Base-by-base conservation (phyloP, 2,329 filamentous ascomycete species). In the Fusarium clavum region DNA sequence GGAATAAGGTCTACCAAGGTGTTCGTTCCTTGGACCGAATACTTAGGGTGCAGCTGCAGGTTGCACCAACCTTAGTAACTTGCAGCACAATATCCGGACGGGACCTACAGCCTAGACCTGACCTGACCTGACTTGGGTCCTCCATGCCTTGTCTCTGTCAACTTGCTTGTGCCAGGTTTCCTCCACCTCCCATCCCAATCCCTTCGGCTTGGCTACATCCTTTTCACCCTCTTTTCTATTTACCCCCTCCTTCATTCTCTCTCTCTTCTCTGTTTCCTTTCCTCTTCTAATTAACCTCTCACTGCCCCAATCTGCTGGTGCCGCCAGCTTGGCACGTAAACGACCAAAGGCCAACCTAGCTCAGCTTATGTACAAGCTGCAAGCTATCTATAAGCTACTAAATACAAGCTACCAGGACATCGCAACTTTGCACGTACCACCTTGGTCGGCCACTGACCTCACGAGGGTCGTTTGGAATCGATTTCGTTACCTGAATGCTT, bases 161-260 rank as follows among this genome's bases (percentile, higher is more conserved):
- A 51, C 57, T 52, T 54, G 38, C 49, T 48, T 62, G 54, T 71
- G 67, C 67, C 67, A 71, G 63, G 68, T 70, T 70, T 65, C 64
- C 53, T 71, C 68, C 64, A 71, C 62, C 45, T 56, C 54, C 41
- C 47, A 66, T 62, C 54, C 43, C 44, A 66, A 66, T 66, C 49
- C 55, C 61, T 61, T 43, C 34, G 47, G 43, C 63, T 66, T 55
- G 48, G 40, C 34, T 57, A 52, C 47, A 41, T 43, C 12, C 54
- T 32, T 47, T 53, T 60, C 66, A 61, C 59, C 61, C 64, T 69
- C 53, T 59, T 66, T 59, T 62, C 65, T 64, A 71, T 56, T 66
- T 60, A 64, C 64, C 64, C 58, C 60, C 60, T 59, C 46, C 46
- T 40, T 46, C 20, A 24, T 46, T 55, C 40, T 30, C 51, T 10